phyloP scores from a whole-genome alignment of 805 yeast species.

The Wickerhamiella siamensis region DNA sequence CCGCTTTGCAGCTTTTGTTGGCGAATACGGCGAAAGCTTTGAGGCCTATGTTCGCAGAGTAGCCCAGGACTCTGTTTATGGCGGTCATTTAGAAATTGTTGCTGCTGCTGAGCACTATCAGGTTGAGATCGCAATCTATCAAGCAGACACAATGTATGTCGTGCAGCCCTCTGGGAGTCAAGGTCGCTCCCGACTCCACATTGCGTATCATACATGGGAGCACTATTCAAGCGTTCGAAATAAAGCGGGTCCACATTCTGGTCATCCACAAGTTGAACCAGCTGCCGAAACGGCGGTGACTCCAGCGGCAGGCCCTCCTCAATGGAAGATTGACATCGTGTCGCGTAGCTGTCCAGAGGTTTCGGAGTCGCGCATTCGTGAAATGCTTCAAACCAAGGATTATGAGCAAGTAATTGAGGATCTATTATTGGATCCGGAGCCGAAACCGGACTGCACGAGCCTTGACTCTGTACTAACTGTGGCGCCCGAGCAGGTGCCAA shows the following conservation, averaged over 20 bases:
- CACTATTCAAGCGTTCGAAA: slow-evolving; percentile 31
- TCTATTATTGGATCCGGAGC: slow-evolving; percentile 12
- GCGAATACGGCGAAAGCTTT: slow-evolving; percentile 25
- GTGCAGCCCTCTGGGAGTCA: slow-evolving; percentile 15
- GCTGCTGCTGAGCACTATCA: slow-evolving; percentile 26
- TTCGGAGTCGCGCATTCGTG: slow-evolving; percentile 7
- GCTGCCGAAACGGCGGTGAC: background rate
- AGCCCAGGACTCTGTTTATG: slow-evolving; percentile 28
- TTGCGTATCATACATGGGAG: slow-evolving; percentile 32
- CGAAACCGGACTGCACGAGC: background rate
- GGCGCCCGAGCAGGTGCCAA: background rate
- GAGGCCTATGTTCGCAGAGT: slow-evolving; percentile 24
- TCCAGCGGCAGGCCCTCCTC: slow-evolving; percentile 12
- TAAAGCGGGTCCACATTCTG: slow-evolving; percentile 26
- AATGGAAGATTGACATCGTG: slow-evolving; percentile 23
- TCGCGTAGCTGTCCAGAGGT: slow-evolving; percentile 19
- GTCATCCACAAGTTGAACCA: slow-evolving; percentile 19
- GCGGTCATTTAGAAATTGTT: slow-evolving; percentile 30
- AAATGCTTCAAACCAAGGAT: slow-evolving; percentile 11
- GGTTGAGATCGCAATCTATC: slow-evolving; percentile 27
- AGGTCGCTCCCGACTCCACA: slow-evolving; percentile 16
- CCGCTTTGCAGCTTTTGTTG: slow-evolving; percentile 24
- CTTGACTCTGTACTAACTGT: no score
- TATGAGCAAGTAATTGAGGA: slow-evolving; percentile 22
- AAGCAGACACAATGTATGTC: slow-evolving; percentile 25